Base-by-base conservation (phyloP, 2,329 filamentous ascomycete genomes). In the Onygenales sp. region DNA sequence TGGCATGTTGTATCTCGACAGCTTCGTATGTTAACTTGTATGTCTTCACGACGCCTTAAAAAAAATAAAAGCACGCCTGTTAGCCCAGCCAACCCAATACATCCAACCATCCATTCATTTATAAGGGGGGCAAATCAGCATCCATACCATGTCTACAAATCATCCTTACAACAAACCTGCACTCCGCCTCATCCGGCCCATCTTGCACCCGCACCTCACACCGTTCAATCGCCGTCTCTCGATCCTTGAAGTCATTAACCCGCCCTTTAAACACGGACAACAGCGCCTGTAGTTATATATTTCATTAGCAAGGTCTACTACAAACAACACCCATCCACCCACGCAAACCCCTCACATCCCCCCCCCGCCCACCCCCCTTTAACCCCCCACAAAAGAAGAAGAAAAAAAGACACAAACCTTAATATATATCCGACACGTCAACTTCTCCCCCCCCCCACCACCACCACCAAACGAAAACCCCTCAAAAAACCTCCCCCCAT, bases 21-120 rank as follows among this genome's bases (percentile, higher is more conserved):
- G 80, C 72, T 63, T 85, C 82, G 60, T 85, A 85, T 0, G 78
- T 84, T 54, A 85, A 69, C 57, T 78, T 81, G 65, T 83, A 85
- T 2, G 79, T 84, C 65, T 84, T 85, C 35, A 82, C 79, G 46
- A 85, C 79, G 4, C 82, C 81, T 75, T 56, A 73, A 55, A 52
- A 45, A 52, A 27, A 27, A 39, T 7, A 10, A 49, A 7, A 14
- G 4, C 8, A 14, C 11, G 9, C 50, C 14, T 47, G 43, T 49
- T 33, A 53, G 46, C 14, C 8, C 21, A 32, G 17, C 11, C 5
- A 27, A 27, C 21, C 21, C 5, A 27, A 27, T 17, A 27, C 21
- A 27, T 27, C 21, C 21, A 27, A 5, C 21, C 3, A 27, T 27
- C 5, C 21, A 27, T 27, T 27, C 21, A 27, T 5, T 27, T 27